These are phyloP conservation scores for Cyberlindnera bimundalis DNA, from an alignment of 805 yeast species.

Conservation along the genomic window DNA sequence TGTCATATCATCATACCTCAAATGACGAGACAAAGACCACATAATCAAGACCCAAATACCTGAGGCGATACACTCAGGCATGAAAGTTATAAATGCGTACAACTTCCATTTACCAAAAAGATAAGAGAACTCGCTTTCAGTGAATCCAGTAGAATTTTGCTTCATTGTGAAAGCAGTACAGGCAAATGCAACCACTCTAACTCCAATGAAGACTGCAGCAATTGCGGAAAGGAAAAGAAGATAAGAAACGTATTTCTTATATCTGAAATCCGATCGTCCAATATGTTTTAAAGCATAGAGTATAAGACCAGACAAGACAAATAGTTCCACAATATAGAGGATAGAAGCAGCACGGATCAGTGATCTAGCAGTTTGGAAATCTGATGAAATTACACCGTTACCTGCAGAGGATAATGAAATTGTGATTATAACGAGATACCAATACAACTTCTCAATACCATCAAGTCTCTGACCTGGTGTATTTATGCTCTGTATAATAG, in stretches of 20 bases:
- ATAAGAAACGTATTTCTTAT: constrained; percentile 2
- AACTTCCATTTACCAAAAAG: constrained; percentile 5
- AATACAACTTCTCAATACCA: not conserved
- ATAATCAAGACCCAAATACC: constrained; percentile 1
- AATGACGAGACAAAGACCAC: constrained; percentile 1
- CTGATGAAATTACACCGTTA: not conserved
- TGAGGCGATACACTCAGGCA: constrained; percentile 2
- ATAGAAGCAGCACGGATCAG: constrained; percentile 5
- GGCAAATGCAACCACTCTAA: constrained; percentile 1
- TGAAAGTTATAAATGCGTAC: constrained; percentile 2
- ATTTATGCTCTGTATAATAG: not conserved
- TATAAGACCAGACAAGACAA: not conserved
- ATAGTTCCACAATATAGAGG: not conserved
- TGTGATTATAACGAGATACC: constrained; percentile 3
- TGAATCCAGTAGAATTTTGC: not conserved
- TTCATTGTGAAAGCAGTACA: constrained; percentile 2
- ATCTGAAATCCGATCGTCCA: not conserved
- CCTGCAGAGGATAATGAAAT: constrained; percentile 4
- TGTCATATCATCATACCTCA: constrained; percentile 2
- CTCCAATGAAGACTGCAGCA: not conserved
- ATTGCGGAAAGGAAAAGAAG: not conserved
- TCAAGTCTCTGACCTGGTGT: constrained; percentile 1
- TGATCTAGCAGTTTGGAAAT: not conserved
- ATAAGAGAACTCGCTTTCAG: constrained; percentile 1
- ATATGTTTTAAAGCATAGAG: constrained; percentile 1